These are phyloP conservation scores for Edaphochlamys debaryana DNA, from an alignment of 139 green algal species.

Conservation along the genomic window DNA sequence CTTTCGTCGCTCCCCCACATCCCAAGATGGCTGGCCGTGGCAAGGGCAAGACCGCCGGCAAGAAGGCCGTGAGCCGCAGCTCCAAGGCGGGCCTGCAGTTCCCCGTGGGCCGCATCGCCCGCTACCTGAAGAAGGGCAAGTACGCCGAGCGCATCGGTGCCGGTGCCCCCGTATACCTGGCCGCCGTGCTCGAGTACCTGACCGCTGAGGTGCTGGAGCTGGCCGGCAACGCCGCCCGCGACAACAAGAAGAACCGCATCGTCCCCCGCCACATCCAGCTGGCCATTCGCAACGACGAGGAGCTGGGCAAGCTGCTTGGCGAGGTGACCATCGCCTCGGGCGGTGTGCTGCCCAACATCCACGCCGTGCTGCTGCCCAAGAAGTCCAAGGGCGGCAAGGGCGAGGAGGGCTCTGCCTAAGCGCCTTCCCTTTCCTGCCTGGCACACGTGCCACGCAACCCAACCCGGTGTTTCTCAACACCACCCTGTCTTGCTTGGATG, in stretches of 20 bases:
- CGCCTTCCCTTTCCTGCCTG: too few species aligned
- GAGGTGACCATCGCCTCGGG: constrained; percentile 84
- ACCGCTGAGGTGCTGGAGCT: constrained; percentile 84
- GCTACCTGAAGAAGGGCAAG: constrained; percentile 81
- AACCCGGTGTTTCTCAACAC: too few species aligned
- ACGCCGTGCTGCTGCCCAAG: constrained; percentile 95
- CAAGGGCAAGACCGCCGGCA: constrained; percentile 35
- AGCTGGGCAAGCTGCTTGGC: constrained; percentile 74
- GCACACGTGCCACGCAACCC: too few species aligned
- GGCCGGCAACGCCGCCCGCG: constrained; percentile 84
- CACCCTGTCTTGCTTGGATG: too few species aligned
- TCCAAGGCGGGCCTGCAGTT: constrained; percentile 87
- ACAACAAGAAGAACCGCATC: constrained; percentile 96
- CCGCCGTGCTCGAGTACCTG: constrained; percentile 73
- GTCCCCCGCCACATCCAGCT: constrained; percentile 87
- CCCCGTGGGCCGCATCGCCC: constrained; percentile 79
- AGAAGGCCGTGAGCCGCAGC: constrained; percentile 68
- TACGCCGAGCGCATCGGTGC: constrained; percentile 62
- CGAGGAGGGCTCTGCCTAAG: neutral
- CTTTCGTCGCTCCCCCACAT: too few species aligned
- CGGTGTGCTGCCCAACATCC: constrained; percentile 77
- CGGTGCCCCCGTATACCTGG: constrained; percentile 67
- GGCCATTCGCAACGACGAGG: neutral
- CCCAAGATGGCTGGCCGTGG: neutral
- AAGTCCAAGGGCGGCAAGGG: constrained; percentile 82